Base-by-base conservation (phyloP, 257 asterid genomes). In the Fraxinus cuspidata region DNA sequence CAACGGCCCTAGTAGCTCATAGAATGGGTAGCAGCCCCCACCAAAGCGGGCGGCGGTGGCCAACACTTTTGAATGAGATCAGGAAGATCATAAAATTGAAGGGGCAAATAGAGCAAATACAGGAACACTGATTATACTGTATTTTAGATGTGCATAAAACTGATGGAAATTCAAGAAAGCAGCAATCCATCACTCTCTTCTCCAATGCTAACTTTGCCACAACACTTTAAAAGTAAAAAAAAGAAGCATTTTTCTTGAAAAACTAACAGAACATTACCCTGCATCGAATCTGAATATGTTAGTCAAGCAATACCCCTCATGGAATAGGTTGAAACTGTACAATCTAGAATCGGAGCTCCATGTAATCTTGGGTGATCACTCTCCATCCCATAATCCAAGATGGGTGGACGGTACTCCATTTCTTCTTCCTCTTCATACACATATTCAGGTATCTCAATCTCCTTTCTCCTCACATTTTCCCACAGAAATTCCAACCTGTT, bases 241-340 rank as follows among this genome's bases (percentile, higher is more conserved):
- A 10, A 23, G 8, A 42, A 5, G 10, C 15, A 27, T 9, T 12
- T 10, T 4, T 23, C 28, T 53, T 16, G 23, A 65, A 66, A 67
- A 35, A 67, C 4, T 31, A 27, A 13, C 27, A 5, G 71, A 28
- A 28, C 37, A 21, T 58, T 1, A 35, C 19, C 34, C 13, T 47
- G n/a, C 0, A 49, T 21, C 27, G 11, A 6, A 19, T 28, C 23
- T 4, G 8, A 11, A 16, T 53, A 16, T 16, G 8, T 5, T 60
- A n/a, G 29, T 60, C 88, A 92, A 25, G 96, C 90, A 77, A 94
- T 90, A 78, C 92, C 92, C 84, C 98, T 92, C 89, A 84, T 87
- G 70, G 97, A 94, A 82, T 88, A 92, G 58, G 88, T 88, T 18
- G 90, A 73, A 11, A 90, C 80, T 0, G 91, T 74, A 28, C 83